Evolutionary conservation across 345 rosid genomes (phyloP).

Genomic region (Citrus mangshanensis): DNA sequence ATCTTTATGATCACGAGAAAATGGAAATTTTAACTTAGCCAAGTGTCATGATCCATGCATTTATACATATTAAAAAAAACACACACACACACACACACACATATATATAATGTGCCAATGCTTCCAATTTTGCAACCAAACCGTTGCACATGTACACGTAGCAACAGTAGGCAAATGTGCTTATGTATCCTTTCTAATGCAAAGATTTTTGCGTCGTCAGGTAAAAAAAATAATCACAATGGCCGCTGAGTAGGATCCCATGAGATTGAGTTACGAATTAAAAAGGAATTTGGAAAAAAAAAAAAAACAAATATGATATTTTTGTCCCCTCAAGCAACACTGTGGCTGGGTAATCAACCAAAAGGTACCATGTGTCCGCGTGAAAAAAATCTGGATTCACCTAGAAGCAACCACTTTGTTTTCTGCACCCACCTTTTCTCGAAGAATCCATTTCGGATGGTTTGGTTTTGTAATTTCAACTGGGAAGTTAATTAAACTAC

Average conservation of each 20-base stretch:
- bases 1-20: background rate
- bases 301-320: too few relatives aligned
- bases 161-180: background rate
- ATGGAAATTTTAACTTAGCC: background rate
- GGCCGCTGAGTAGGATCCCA: background rate
- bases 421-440: background rate
- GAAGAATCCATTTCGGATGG: background rate
- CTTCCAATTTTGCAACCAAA: background rate
- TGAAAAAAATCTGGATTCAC: background rate
- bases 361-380: background rate
- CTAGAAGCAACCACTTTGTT: background rate
- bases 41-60: background rate
- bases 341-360: background rate
- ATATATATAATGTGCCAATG: background rate
- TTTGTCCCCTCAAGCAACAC: background rate
- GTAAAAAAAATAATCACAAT: background rate
- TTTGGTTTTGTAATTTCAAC: background rate
- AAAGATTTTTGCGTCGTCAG: background rate
- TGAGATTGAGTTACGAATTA: background rate
- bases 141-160: background rate
- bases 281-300: background rate
- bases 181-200: too few relatives aligned
- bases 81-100: too few relatives aligned
- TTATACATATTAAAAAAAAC: too few relatives aligned
- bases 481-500: too few relatives aligned